These are phyloP conservation scores for Suhomyces vadensis DNA, from an alignment of 805 yeast species.

Conservation along the genomic window DNA sequence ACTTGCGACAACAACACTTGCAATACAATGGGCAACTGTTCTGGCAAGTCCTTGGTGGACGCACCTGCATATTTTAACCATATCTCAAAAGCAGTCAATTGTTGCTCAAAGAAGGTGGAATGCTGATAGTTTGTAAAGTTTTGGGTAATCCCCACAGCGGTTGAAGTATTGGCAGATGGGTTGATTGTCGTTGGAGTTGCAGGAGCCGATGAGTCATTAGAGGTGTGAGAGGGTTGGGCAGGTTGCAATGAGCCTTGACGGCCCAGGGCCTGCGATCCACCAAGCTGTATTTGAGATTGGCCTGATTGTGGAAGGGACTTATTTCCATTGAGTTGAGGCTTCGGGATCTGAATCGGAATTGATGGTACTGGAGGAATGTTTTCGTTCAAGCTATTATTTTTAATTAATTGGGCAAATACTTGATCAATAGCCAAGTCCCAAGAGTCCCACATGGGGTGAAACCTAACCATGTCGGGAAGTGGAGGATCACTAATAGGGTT, in stretches of 20 bases:
- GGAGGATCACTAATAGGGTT: conserved; percentile 95
- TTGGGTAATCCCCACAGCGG: conserved; percentile 14
- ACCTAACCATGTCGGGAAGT: conserved; percentile 74
- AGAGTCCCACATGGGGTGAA: conserved; percentile 94
- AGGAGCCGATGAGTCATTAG: too few species aligned
- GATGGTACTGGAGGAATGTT: conserved; percentile 4
- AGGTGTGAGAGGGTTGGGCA: too few species aligned
- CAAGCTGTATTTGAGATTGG: neutral
- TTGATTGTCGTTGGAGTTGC: neutral
- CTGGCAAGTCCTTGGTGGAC: conserved; percentile 83
- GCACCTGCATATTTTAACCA: conserved; percentile 90
- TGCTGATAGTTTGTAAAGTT: conserved; percentile 66
- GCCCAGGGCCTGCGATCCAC: neutral
- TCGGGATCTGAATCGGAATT: conserved; percentile 9
- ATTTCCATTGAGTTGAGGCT: neutral
- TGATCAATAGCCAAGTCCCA: conserved; percentile 98
- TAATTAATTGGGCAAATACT: conserved; percentile 71
- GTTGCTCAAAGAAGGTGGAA: conserved; percentile 94
- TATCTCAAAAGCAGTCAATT: conserved; percentile 90
- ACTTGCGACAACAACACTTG: conserved; percentile 93
- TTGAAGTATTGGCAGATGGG: conserved; percentile 6
- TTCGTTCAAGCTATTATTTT: conserved; percentile 26
- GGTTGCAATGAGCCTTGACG: neutral
- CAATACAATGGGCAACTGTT: conserved; percentile 89
- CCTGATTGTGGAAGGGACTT: neutral